Evolutionary conservation across 257 asterid species (phyloP), one percentile per base, ranked within the genome.

Genomic region (Phtheirospermum japonicum): DNA sequence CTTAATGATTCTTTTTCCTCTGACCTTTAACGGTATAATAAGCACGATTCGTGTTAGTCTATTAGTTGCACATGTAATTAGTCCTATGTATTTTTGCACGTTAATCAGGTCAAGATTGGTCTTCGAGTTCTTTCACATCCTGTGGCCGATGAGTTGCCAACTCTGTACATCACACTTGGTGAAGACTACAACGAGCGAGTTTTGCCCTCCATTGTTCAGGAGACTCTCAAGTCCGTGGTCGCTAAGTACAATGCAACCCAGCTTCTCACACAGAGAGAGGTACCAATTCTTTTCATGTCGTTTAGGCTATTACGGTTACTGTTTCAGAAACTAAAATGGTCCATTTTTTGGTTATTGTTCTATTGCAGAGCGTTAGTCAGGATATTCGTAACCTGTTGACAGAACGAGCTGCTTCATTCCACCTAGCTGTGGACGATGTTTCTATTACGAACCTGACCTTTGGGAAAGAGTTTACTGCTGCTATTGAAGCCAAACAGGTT

Each of bases 231-330:
- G 75, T 73, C 95, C 68, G 95, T 90, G 64, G 97, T 90, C 72
- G 97, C 95, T 16, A 95, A 90, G 59, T 90, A 83, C 76, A 89
- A 90, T 67, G 97, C 97, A 17, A 90, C 95, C 77, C 95, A 90
- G 87, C 92, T 90, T 16, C 81, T 90, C 82, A 90, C 97, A 56
- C 97, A 90, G 80, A 83, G 97, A 84, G 97, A 90, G 89, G 97
- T 85, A 76, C n/a, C n/a, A n/a, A 30, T 33, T 4, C 28, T 1
- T 23, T 1, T 23, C 28, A 23, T 23, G n/a, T n/a, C n/a, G n/a
- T n/a, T n/a, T n/a, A n/a, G n/a, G n/a, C n/a, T n/a, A n/a, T n/a
- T n/a, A n/a, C n/a, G n/a, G n/a, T n/a, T n/a, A n/a, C n/a, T n/a
- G n/a, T n/a, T n/a, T n/a, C n/a, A n/a, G n/a, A n/a, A n/a, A n/a